A percentile compares a stretch with the other conserved stretches of the same genome.
These are phyloP conservation scores for Auriculariales sp. DNA, from an alignment of 768 basidiomycete species.

Conservation along the genomic window DNA sequence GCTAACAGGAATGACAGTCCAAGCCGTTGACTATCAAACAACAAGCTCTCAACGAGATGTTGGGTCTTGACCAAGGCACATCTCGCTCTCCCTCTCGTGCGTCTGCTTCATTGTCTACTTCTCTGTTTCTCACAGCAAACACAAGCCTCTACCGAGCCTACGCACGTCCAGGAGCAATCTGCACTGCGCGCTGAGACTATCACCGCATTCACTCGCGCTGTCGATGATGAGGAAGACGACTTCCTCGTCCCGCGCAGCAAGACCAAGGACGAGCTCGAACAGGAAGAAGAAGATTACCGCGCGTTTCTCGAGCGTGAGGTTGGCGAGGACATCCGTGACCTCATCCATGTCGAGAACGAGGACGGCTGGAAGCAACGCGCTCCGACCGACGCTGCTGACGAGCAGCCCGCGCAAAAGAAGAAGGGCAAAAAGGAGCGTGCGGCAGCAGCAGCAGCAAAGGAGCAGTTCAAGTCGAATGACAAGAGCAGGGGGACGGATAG, in stretches of 20 bases:
- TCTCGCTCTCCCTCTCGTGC: constrained; percentile 51
- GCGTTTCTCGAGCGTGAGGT: constrained; percentile 70
- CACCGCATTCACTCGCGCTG: constrained; percentile 54
- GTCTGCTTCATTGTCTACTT: too few relatives aligned
- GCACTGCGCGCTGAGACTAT: constrained; percentile 70
- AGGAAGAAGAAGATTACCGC: constrained; percentile 77
- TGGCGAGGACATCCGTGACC: constrained; percentile 52
- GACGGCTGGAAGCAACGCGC: constrained; percentile 14
- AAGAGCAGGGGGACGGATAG: constrained; percentile 28
- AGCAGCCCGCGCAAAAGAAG: background rate
- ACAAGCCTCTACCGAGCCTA: constrained; percentile 32
- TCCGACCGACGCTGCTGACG: background rate
- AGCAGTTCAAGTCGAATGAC: constrained; percentile 11
- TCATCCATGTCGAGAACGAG: constrained; percentile 43
- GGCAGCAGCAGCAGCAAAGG: constrained; percentile 12
- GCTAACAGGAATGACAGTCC: constrained; percentile 21
- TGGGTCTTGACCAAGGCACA: constrained; percentile 25
- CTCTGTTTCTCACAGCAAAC: too few relatives aligned
- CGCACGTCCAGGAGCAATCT: constrained; percentile 68
- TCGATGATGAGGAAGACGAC: constrained; percentile 33
- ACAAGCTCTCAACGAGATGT: constrained; percentile 47
- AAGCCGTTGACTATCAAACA: constrained; percentile 69
- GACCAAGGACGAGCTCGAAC: constrained; percentile 59
- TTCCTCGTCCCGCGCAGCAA: constrained; percentile 63
- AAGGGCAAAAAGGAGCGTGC: constrained; percentile 2